phyloP scores from a whole-genome alignment of 2,329 filamentous ascomycete genomes.

The Trichophyton mentagrophytes region DNA sequence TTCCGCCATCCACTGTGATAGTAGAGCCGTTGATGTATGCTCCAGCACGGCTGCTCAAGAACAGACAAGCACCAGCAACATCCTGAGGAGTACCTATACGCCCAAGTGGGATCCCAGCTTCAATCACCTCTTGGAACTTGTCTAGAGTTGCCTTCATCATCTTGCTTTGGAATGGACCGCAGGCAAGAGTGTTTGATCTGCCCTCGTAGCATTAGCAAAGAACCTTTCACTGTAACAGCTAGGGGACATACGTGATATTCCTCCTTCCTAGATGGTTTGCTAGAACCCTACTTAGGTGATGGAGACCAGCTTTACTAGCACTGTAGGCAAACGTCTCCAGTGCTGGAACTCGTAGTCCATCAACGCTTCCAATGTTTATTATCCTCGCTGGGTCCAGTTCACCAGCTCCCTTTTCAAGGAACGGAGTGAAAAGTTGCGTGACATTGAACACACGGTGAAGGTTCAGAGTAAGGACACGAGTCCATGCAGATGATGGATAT shows the following conservation, averaged over 20 bases:
- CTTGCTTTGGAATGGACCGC: constrained; percentile 49
- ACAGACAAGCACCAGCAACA: constrained; percentile 59
- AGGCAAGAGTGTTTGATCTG: constrained; percentile 54
- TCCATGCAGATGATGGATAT: constrained; percentile 46
- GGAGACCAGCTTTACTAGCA: constrained; percentile 41
- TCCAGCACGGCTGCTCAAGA: constrained; percentile 54
- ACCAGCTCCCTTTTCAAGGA: constrained; percentile 36
- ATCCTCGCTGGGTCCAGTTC: constrained; percentile 35
- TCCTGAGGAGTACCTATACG: constrained; percentile 56
- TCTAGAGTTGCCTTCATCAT: constrained; percentile 44
- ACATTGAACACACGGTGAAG: constrained; percentile 42
- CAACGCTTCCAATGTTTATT: constrained; percentile 43
- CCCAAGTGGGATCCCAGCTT: constrained; percentile 49
- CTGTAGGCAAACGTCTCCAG: constrained; percentile 42
- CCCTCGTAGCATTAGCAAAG: constrained; percentile 40
- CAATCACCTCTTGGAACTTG: constrained; percentile 37
- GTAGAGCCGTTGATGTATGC: constrained; percentile 53
- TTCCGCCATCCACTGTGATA: constrained; percentile 50
- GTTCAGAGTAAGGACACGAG: constrained; percentile 44
- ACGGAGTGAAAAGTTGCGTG: constrained; percentile 35
- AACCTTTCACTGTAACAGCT: constrained; percentile 42
- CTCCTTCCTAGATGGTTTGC: constrained; percentile 40
- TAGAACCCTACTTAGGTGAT: constrained; percentile 41
- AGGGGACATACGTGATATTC: constrained; percentile 39
- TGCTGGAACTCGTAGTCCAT: constrained; percentile 41